Conservation (phyloP, 345 rosid genomes). For the Barbarea vulgaris region DNA sequence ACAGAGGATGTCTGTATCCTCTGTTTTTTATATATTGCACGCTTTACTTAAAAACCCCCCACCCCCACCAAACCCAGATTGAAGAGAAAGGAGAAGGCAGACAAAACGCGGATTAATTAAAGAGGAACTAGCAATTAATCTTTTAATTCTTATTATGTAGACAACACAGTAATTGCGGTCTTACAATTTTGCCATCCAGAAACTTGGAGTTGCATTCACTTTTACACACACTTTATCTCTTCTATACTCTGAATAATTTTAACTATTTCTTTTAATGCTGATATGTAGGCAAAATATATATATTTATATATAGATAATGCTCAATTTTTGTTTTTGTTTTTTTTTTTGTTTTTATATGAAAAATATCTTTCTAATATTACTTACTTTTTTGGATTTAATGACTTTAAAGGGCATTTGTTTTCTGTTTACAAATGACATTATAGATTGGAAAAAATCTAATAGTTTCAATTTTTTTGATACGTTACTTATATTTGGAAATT, state of each 20-base stretch:
- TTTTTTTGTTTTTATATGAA: background rate
- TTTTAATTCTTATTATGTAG: background rate
- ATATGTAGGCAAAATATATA: constrained; percentile 21
- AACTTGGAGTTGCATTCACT: constrained; percentile 35
- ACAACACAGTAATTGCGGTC: background rate
- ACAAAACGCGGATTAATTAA: constrained; percentile 28
- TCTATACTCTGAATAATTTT: background rate
- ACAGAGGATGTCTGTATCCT: constrained; percentile 75
- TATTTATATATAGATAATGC: too few species aligned
- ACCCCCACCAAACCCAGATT: constrained; percentile 37
- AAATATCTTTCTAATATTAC: background rate
- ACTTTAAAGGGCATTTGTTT: background rate
- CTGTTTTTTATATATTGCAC: constrained; percentile 33
- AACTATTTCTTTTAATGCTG: background rate
- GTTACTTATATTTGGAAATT: constrained; percentile 33
- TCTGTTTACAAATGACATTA: background rate
- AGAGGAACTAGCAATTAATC: constrained; percentile 1
- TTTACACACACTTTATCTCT: constrained; percentile 16
- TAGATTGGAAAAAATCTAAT: background rate
- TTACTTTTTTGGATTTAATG: background rate
- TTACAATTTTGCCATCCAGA: constrained; percentile 13
- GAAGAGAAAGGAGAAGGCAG: constrained; percentile 33
- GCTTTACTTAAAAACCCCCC: constrained; percentile 35
- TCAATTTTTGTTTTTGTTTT: background rate
- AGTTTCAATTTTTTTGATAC: constrained; percentile 2